Evolutionary conservation across 1,284 basidiomycete genomes (phyloP).

Genomic region (Phellopilus nigrolimitatus): DNA sequence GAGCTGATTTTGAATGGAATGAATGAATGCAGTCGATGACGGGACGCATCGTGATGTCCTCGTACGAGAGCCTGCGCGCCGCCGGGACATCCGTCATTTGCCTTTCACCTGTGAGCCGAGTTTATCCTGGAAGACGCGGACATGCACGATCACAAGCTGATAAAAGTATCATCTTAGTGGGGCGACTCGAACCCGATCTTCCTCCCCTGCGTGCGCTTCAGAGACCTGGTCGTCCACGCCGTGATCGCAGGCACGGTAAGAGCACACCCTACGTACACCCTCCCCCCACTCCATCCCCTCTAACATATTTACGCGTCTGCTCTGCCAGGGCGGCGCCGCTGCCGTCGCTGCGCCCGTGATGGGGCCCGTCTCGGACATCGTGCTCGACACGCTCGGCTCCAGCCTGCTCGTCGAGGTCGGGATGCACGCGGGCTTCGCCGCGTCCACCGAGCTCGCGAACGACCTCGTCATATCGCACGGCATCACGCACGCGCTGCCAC

Average conservation of each 20-base stretch:
- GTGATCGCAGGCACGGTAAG: conserved; percentile 57
- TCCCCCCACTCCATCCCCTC: not conserved
- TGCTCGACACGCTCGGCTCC: conserved; percentile 48
- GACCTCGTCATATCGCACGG: conserved; percentile 50
- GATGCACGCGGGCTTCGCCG: conserved; percentile 49
- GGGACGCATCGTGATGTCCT: conserved; percentile 60
- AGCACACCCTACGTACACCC: conserved; percentile 14
- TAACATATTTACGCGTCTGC: not conserved
- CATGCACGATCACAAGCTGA: not conserved
- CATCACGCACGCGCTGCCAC: conserved; percentile 44
- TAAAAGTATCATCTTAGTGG: conserved; percentile 37
- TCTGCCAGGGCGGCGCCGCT: conserved; percentile 50
- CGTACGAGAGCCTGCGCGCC: conserved; percentile 56
- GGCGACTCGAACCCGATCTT: conserved; percentile 59
- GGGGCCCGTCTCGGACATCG: conserved; percentile 48
- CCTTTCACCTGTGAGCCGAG: conserved; percentile 49
- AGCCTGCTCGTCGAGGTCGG: conserved; percentile 53
- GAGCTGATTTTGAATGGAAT: not conserved
- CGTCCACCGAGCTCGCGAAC: conserved; percentile 45
- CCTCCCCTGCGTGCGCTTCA: conserved; percentile 61
- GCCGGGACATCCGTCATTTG: conserved; percentile 57
- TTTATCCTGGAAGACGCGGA: conserved; percentile 1
- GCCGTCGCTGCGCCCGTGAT: conserved; percentile 52
- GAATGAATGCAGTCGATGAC: conserved; percentile 48
- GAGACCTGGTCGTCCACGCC: conserved; percentile 57